Conservation (phyloP, 1,284 basidiomycete species). For the Farysia itapuensis region DNA sequence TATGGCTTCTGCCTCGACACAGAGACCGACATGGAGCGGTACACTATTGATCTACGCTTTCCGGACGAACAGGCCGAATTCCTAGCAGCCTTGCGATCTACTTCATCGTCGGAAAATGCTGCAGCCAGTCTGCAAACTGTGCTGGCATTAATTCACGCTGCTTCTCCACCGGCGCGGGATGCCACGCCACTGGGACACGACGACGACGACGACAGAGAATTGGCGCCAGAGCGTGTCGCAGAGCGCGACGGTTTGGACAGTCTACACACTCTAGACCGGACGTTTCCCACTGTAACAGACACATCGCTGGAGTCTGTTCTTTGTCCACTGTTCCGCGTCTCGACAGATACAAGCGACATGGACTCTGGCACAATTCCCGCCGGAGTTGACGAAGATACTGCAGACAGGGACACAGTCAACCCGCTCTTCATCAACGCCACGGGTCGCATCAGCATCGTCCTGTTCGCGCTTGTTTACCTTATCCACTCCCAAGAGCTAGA, state of each 20-base stretch:
- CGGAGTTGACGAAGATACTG: slow-evolving; percentile 13
- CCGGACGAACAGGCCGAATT: slow-evolving; percentile 14
- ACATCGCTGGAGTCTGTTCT: not conserved
- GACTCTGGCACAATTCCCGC: no score
- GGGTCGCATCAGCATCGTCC: slow-evolving; percentile 9
- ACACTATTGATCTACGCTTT: slow-evolving; percentile 33
- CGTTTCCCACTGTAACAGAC: not conserved
- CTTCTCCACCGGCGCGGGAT: no score
- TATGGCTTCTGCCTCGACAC: slow-evolving; percentile 54
- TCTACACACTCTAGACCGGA: not conserved
- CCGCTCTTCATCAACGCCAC: slow-evolving; percentile 17
- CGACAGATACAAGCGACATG: no score
- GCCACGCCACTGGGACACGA: not conserved
- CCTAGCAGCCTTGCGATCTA: slow-evolving; percentile 1
- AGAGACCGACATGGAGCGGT: slow-evolving; percentile 47
- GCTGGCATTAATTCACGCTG: not conserved
- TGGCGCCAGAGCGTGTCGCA: not conserved
- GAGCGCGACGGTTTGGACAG: not conserved
- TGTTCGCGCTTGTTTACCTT: slow-evolving; percentile 9
- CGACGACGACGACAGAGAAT: not conserved
- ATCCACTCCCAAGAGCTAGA: not conserved
- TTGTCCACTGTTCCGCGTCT: not conserved
- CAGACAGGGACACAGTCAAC: slow-evolving; percentile 11
- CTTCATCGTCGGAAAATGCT: not conserved
- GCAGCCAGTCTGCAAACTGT: not conserved